Evolutionary conservation across 495 filamentous ascomycete genomes (phyloP), one percentile per base, ranked within the genome.

Genomic region (Lasiosphaeris hirsuta): DNA sequence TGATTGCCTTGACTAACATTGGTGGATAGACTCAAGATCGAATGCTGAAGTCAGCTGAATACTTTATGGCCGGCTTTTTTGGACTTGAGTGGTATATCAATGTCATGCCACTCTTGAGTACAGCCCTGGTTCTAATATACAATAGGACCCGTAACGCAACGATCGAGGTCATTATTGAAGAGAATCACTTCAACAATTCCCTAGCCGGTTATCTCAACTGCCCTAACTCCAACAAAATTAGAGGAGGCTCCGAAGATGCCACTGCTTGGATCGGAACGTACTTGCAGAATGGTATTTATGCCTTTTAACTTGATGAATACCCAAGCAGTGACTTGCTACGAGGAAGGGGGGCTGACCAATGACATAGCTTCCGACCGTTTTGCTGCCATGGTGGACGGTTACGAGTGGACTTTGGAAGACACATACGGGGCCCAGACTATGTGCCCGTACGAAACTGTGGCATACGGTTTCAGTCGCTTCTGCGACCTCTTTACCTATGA

Each of bases 41-140:
- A 0, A 90, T 96, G 10, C 71, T 92, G 10, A 83, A 84, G 52
- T 90, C 87, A 3, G 90, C 87, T 11, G 68, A 85, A 58, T 84
- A 87, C 54, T 96, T 87, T 70, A 82, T 83, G 30, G 74, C 86
- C 55, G 90, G 90, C 1, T 90, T 90, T 56, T 86, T 86, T 63
- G 82, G 83, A 0, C 75, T 84, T 4, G 72, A 78, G 30, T 86
- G 82, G 83, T 64, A 42, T 44, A 35, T 4, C 33, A 3, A 51
- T 10, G 10, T 4, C 23, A 1, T 18, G 23, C 44, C 11, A 2
- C 19, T 0, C 0, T 11, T 10, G 4, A 6, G 9, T 0, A 7
- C 6, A 13, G 8, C 83, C n/a, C 19, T 72, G 11, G 79, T 81
- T 6, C 83, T 83, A 30, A 66, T 15, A 59, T 72, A 4, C 11